These are phyloP conservation scores for Russula foetens DNA, from an alignment of 768 basidiomycete species.

Conservation along the genomic window DNA sequence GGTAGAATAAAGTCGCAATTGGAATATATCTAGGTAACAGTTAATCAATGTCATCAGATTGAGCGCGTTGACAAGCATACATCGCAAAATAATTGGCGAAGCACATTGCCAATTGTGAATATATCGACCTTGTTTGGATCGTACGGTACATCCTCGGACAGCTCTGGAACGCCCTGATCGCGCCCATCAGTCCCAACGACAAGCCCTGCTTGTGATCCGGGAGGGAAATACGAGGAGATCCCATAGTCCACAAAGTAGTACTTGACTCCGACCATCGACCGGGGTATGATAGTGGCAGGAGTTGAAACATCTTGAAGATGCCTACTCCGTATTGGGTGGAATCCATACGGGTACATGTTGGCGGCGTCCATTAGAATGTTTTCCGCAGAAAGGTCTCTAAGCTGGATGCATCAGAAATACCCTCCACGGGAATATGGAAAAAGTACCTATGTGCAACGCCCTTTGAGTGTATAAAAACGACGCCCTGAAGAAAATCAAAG, in stretches of 20 bases:
- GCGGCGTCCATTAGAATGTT: conserved; percentile 14
- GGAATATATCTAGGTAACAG: neutral
- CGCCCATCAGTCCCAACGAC: neutral
- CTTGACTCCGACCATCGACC: neutral
- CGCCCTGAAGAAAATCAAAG: neutral
- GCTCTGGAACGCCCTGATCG: conserved; percentile 15
- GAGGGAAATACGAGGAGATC: conserved; percentile 8
- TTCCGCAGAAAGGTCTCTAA: neutral
- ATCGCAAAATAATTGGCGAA: neutral
- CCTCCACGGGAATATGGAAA: too few species aligned
- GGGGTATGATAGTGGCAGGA: neutral
- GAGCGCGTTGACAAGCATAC: too few species aligned
- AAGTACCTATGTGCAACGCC: conserved; percentile 18
- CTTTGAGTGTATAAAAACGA: conserved; percentile 13
- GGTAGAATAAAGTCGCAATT: neutral
- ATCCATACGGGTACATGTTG: conserved; percentile 9
- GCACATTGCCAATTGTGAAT: conserved; percentile 9
- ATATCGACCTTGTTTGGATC: conserved; percentile 20
- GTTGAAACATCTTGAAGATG: neutral
- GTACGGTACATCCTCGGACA: conserved; percentile 5
- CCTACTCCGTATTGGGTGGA: conserved; percentile 1
- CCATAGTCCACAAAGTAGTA: conserved; percentile 16
- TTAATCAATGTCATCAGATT: too few species aligned
- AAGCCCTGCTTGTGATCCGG: neutral
- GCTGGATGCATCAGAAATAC: neutral